Base-by-base conservation (phyloP, 2,329 filamentous ascomycete genomes). In the Cercospora zeae-maydis region DNA sequence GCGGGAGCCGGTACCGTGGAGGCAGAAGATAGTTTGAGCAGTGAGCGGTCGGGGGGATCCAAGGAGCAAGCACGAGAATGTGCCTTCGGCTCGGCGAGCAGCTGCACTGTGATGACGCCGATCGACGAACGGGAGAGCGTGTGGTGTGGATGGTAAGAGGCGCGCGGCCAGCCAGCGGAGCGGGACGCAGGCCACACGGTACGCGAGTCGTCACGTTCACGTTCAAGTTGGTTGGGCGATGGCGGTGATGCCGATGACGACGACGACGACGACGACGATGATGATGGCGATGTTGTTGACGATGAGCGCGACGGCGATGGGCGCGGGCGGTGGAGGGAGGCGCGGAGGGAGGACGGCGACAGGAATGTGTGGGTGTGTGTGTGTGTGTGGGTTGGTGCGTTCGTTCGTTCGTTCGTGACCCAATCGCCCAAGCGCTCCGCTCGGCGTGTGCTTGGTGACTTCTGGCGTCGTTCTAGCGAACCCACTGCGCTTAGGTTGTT, bases 1-100 rank as follows among this genome's bases (percentile, higher is more conserved):
- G 56, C 56, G 56, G 56, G 33, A 59, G 56, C 56, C 56, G 56
- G 56, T 59, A 49, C 37, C 56, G 39, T 56, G 47, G 47, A 33
- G 39, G 51, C 42, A 27, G 31, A 33, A 14, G 42, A 59, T 49
- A 51, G 30, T 59, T 52, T 52, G 33, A 36, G 33, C 34, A 34
- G 56, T 42, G 42, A 42, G 42, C 27, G 37, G 37, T 16, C 39
- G 24, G 24, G 56, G 56, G 37, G 30, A 33, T 33, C 42, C 24
- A 24, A 51, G 27, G 16, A 24, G 27, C 16, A 47, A 19, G 47
- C 47, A 30, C 47, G 47, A 52, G 47, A n/a, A 52, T 27, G 47
- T 24, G 47, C 30, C 47, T 52, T 52, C 47, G 47, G 24, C 47
- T 52, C 47, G 47, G 47, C 47, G 47, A 52, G 47, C 21, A 16